These are phyloP conservation scores for Halophytophthora polymorphica DNA, from an alignment of 352 stramenopile species.

Conservation along the genomic window DNA sequence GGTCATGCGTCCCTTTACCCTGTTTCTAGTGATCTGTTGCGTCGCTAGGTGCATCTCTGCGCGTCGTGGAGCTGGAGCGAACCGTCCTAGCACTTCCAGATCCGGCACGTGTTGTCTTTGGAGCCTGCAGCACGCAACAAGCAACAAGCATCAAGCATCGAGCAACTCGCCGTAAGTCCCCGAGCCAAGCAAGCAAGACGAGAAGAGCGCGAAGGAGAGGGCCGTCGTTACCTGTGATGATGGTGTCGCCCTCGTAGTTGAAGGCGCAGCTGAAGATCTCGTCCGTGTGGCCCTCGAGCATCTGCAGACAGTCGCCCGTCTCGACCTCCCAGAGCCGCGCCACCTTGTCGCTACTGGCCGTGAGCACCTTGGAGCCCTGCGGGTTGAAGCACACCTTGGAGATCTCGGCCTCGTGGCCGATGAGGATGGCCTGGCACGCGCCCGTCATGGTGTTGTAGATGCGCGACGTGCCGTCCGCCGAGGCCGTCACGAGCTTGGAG, in stretches of 20 bases:
- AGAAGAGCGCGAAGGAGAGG: no score
- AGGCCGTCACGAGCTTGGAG: conserved; percentile 93
- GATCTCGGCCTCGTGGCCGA: conserved; percentile 94
- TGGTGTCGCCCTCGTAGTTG: conserved; percentile 97
- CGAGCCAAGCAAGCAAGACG: no score
- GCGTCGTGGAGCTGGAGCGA: background rate
- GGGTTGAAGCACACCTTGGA: conserved; percentile 95
- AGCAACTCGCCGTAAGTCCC: no score
- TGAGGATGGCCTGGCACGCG: conserved; percentile 92
- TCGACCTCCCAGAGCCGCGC: conserved; percentile 93
- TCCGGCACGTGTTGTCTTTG: conserved; percentile 86
- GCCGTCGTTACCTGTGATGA: conserved; percentile 96
- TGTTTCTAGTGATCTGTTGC: background rate
- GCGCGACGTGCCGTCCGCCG: conserved; percentile 89
- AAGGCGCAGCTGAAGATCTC: conserved; percentile 97
- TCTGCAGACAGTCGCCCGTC: conserved; percentile 92
- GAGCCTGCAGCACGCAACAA: conserved; percentile 35
- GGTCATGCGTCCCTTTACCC: background rate
- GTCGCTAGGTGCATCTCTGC: background rate
- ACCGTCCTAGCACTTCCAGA: conserved; percentile 65
- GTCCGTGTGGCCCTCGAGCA: conserved; percentile 96
- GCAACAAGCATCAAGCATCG: no score
- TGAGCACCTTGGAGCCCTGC: conserved; percentile 93
- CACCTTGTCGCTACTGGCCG: conserved; percentile 93
- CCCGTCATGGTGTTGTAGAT: conserved; percentile 97